A percentile compares a stretch with the other conserved stretches of the same genome.
These are phyloP conservation scores for Aspergillus ellipticus DNA, from an alignment of 495 filamentous ascomycete genomes.

Conservation along the genomic window DNA sequence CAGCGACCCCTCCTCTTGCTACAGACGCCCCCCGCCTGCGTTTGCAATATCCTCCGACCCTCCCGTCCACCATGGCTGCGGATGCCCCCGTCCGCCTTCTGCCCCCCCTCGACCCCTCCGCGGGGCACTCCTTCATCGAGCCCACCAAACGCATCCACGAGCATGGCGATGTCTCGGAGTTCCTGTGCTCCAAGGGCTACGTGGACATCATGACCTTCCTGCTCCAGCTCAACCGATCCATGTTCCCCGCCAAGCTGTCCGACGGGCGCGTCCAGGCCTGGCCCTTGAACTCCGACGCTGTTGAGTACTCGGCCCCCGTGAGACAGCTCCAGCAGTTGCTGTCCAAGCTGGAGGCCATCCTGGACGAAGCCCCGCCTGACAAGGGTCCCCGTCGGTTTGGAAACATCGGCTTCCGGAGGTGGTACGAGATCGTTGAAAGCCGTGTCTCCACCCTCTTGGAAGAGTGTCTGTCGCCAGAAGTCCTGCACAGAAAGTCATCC, in stretches of 20 bases:
- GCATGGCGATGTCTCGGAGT: conserved; percentile 69
- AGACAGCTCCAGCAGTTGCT: conserved; percentile 60
- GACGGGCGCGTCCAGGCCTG: conserved; percentile 48
- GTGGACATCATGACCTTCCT: conserved; percentile 81
- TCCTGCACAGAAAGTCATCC: conserved; percentile 38
- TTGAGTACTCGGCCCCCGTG: conserved; percentile 58
- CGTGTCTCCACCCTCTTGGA: conserved; percentile 55
- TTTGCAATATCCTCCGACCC: background rate
- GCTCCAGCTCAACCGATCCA: conserved; percentile 80
- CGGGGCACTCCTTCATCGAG: conserved; percentile 28
- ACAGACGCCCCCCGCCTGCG: background rate
- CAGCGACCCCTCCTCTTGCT: background rate
- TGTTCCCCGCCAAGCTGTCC: conserved; percentile 63
- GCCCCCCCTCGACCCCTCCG: conserved; percentile 25
- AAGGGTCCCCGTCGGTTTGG: conserved; percentile 84
- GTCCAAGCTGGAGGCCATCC: conserved; percentile 56
- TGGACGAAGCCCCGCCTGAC: conserved; percentile 78
- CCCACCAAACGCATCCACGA: conserved; percentile 75
- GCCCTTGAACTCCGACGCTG: conserved; percentile 44
- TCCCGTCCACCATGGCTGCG: conserved; percentile 20
- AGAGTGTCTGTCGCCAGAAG: conserved; percentile 53
- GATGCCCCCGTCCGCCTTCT: conserved; percentile 28
- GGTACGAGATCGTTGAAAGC: conserved; percentile 66
- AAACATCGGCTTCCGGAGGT: conserved; percentile 82
- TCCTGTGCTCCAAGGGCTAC: conserved; percentile 77